Percentiles rank a stretch among this genome's conserved stretches.
These are phyloP conservation scores for Venturia effusa DNA, from an alignment of 2,329 filamentous ascomycete species.

Conservation along the genomic window DNA sequence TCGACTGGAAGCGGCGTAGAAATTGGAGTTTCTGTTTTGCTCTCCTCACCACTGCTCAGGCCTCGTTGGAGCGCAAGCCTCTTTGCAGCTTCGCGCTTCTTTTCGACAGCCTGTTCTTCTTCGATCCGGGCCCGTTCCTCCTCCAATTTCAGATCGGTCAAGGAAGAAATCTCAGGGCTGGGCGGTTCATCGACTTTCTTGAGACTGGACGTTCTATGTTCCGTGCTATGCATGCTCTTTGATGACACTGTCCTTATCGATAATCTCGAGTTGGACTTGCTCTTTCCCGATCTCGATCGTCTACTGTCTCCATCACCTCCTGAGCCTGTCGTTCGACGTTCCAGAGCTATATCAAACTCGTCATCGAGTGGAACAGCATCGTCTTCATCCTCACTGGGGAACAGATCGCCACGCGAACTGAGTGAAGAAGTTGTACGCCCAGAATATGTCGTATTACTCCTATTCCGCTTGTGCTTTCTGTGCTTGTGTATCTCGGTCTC, in stretches of 20 bases:
- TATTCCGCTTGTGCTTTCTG: slow-evolving; percentile 40
- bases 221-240: slow-evolving; percentile 26
- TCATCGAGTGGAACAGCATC: slow-evolving; percentile 90
- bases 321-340: slow-evolving; percentile 50
- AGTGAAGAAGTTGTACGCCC: slow-evolving; percentile 76
- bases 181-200: slow-evolving; percentile 19
- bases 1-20: background rate
- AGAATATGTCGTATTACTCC: slow-evolving; percentile 71
- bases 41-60: slow-evolving; percentile 21
- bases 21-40: background rate
- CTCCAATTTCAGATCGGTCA: slow-evolving; percentile 46
- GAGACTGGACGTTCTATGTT: slow-evolving; percentile 16
- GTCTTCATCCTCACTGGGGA: slow-evolving; percentile 85
- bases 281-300: background rate
- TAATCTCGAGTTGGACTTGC: slow-evolving; percentile 35
- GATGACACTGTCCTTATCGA: slow-evolving; percentile 36
- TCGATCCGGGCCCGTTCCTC: slow-evolving; percentile 42
- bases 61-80: slow-evolving; percentile 45
- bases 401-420: slow-evolving; percentile 79
- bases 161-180: slow-evolving; percentile 30
- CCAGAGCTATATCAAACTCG: slow-evolving; percentile 77
- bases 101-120: slow-evolving; percentile 45
- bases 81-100: slow-evolving; percentile 44
- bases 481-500: slow-evolving; percentile 20
- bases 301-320: background rate